A percentile compares a stretch with the other conserved stretches of the same genome.
phyloP scores from a whole-genome alignment of 2,329 filamentous ascomycete species.

The Trichoderma oligosporum region DNA sequence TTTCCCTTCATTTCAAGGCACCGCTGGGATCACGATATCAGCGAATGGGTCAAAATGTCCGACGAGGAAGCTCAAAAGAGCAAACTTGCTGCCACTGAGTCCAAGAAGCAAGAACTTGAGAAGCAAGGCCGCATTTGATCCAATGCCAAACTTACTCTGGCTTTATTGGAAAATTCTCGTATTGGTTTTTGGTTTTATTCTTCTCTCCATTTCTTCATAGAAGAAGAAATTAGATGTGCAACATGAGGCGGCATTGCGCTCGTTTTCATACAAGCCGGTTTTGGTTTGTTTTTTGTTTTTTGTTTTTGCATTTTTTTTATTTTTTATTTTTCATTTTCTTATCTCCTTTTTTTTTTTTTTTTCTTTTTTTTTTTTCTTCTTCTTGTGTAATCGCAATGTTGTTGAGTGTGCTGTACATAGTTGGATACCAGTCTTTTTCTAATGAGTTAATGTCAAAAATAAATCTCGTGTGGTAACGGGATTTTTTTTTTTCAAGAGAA shows the following conservation, averaged over 20 bases:
- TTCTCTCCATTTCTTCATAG: too few species aligned
- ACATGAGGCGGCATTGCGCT: too few species aligned
- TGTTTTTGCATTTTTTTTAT: background rate
- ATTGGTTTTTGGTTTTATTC: too few species aligned
- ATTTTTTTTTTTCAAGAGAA: background rate
- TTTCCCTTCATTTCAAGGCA: slow-evolving; percentile 44
- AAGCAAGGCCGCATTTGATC: slow-evolving; percentile 20
- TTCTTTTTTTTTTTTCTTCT: background rate
- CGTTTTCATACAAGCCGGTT: too few species aligned
- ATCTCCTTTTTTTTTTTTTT: background rate
- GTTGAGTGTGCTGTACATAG: slow-evolving; percentile 5
- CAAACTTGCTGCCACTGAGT: slow-evolving; percentile 26
- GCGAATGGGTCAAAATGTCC: slow-evolving; percentile 54
- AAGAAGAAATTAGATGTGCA: too few species aligned
- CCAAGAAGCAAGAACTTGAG: slow-evolving; percentile 27
- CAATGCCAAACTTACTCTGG: too few species aligned
- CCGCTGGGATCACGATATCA: slow-evolving; percentile 53
- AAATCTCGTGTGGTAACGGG: background rate
- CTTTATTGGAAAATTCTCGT: too few species aligned
- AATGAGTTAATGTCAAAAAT: slow-evolving; percentile 8
- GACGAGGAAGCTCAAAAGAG: slow-evolving; percentile 28
- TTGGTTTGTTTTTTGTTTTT: too few species aligned
- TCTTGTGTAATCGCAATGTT: background rate
- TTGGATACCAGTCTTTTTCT: slow-evolving; percentile 15
- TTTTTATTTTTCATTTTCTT: background rate